Percentiles rank a stretch among this genome's conserved stretches.
These are phyloP conservation scores for Monosporascus sp. DNA, from an alignment of 2,329 filamentous ascomycete species.

Conservation along the genomic window DNA sequence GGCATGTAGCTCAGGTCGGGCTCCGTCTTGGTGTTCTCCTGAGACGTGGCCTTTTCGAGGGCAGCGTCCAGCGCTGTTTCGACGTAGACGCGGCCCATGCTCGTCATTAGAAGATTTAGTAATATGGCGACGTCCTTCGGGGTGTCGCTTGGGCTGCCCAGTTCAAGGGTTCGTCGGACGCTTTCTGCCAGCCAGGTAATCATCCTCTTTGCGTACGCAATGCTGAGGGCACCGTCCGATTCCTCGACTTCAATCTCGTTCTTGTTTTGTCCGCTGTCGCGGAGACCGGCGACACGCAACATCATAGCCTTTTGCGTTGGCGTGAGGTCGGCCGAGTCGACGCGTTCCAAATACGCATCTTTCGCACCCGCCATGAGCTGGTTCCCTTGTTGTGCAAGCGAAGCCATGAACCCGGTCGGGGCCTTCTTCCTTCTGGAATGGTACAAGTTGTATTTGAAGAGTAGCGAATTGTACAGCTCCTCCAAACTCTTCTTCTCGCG, in stretches of 20 bases:
- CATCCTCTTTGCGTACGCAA: slow-evolving; percentile 94
- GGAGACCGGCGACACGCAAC: slow-evolving; percentile 79
- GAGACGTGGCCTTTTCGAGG: slow-evolving; percentile 65
- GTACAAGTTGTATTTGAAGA: slow-evolving; percentile 97
- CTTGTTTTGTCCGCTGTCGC: slow-evolving; percentile 68
- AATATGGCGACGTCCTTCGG: slow-evolving; percentile 89
- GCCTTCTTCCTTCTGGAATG: slow-evolving; percentile 84
- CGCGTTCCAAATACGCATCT: slow-evolving; percentile 82
- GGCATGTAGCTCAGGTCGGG: slow-evolving; percentile 83
- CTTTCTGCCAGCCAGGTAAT: slow-evolving; percentile 95
- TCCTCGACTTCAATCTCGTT: slow-evolving; percentile 88
- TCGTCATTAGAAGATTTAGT: slow-evolving; percentile 74
- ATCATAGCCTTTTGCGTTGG: slow-evolving; percentile 86
- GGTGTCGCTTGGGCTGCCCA: slow-evolving; percentile 82
- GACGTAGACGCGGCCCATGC: slow-evolving; percentile 79
- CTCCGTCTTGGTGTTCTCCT: slow-evolving; percentile 76
- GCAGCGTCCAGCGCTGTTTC: slow-evolving; percentile 65
- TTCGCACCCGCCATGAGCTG: slow-evolving; percentile 83
- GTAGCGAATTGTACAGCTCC: slow-evolving; percentile 79
- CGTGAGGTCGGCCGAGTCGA: slow-evolving; percentile 85
- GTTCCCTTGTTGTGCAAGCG: slow-evolving; percentile 81
- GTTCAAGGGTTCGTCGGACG: slow-evolving; percentile 82
- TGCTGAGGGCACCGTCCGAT: slow-evolving; percentile 76
- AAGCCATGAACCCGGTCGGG: slow-evolving; percentile 87
- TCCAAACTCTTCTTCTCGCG: slow-evolving; percentile 65